Base-by-base conservation (phyloP, 306 rosid genomes). In the Lupinus albus region DNA sequence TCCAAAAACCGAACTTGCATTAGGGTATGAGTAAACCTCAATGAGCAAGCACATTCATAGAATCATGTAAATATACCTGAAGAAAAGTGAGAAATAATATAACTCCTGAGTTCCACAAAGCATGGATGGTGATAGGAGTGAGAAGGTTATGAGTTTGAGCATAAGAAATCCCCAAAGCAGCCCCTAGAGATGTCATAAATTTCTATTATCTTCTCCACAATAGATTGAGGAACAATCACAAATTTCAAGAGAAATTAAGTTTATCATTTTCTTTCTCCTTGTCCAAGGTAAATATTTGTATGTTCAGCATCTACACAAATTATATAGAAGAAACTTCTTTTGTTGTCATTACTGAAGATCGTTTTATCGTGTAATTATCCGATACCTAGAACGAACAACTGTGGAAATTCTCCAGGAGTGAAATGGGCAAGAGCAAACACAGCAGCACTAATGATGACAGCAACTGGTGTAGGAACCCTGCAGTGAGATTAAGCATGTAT, bases 361-460 rank as follows among this genome's bases (percentile, higher is more conserved):
- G 16, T 11, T 42, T 57, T 39, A 51, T 42, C 64, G 57, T 48
- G 39, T 46, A 50, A 72, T 41, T 58, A 53, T 42, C 45, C 28
- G 33, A 63, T 85, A 93, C 98, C 97, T 65, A 89, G 88, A 58
- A 94, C 97, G 85, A 90, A 94, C 57, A 90, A 81, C 80, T 94
- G 99, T 1, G 97, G 97, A 77, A 94, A 88, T 80, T 94, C 89
- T 70, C 97, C 97, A 1, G 97, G 99, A 78, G 97, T 94, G 72
- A 90, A 89, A 90, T 94, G 99, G 4, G 99, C 97, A 56, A 94
- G 89, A 57, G 99, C 87, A 67, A 94, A 94, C 28, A 85, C 89
- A 55, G 96, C 84, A 39, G 97, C 95, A 33, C 92, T 88, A 33
- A 94, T 66, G 50, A 86, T 15, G 35, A 90, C 80, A 65, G 96